A percentile compares a stretch with the other conserved stretches of the same genome.
Conservation (phyloP, 2,329 filamentous ascomycete species). For the Ustulina deusta region DNA sequence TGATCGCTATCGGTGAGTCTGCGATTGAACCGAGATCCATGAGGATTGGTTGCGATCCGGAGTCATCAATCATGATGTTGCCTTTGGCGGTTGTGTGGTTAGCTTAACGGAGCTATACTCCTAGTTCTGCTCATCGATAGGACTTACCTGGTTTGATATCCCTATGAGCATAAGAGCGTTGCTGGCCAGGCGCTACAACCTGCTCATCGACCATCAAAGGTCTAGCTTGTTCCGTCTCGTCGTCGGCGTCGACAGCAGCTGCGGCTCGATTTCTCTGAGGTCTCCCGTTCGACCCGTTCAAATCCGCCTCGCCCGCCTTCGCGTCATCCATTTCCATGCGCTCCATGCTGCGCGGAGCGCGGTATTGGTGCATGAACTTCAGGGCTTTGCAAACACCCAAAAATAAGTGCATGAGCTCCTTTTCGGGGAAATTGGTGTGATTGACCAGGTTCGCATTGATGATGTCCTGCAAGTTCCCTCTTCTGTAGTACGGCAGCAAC, state of each 20-base stretch:
- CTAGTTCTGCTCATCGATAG: constrained; percentile 11
- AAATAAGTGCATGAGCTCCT: constrained; percentile 88
- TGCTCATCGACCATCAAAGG: constrained; percentile 86
- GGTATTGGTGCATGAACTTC: constrained; percentile 91
- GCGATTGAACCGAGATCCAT: constrained; percentile 97
- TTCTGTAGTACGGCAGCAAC: constrained; percentile 91
- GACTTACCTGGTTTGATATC: constrained; percentile 93
- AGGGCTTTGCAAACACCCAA: constrained; percentile 90
- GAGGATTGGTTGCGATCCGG: constrained; percentile 87
- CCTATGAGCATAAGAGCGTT: constrained; percentile 88
- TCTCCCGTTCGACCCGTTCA: constrained; percentile 55
- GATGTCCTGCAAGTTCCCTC: constrained; percentile 96
- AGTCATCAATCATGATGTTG: constrained; percentile 98
- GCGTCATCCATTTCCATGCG: constrained; percentile 64
- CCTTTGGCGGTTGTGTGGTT: constrained; percentile 57
- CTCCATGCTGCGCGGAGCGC: constrained; percentile 62
- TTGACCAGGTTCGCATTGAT: constrained; percentile 99
- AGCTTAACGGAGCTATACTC: constrained; percentile 8
- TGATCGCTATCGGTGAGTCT: constrained; percentile 87
- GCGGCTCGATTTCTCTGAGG: constrained; percentile 52
- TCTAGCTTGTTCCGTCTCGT: constrained; percentile 80
- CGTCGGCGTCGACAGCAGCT: constrained; percentile 69
- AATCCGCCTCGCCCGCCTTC: constrained; percentile 57
- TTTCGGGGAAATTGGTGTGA: constrained; percentile 89
- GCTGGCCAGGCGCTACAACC: constrained; percentile 74